Percentiles rank a stretch among this genome's conserved stretches.
Evolutionary conservation across 352 stramenopile species (phyloP).

Genomic region (Pythium chondricola): DNA sequence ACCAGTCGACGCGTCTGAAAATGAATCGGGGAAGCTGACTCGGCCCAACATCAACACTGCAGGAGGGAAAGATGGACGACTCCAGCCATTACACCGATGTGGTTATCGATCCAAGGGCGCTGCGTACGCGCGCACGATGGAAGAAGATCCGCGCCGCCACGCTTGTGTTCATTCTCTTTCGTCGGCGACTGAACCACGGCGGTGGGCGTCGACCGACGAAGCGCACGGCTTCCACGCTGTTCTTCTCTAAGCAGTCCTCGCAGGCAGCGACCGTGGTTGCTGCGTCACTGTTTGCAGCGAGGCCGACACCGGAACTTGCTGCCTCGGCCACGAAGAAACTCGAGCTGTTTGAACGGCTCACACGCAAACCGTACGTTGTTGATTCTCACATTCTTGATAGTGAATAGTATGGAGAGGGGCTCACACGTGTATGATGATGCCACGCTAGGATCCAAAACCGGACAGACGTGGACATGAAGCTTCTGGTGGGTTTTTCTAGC

Average conservation of each 20-base stretch:
- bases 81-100: not conserved
- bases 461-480: conserved; percentile 41
- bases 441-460: conserved; percentile 28
- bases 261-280: conserved; percentile 1
- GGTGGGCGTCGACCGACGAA: not conserved
- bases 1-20: too few relatives aligned
- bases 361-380: conserved; percentile 23
- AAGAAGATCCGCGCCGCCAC: conserved; percentile 26
- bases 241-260: conserved; percentile 7
- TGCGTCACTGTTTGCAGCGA: conserved; percentile 3
- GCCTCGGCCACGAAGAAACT: conserved; percentile 14
- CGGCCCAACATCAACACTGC: not conserved
- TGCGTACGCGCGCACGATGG: conserved; percentile 19
- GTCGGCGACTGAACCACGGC: conserved; percentile 7
- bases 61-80: too few relatives aligned
- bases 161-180: conserved; percentile 24
- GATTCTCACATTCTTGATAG: too few relatives aligned
- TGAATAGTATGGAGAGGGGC: too few relatives aligned
- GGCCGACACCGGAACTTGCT: not conserved
- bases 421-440: not conserved
- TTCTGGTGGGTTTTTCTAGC: conserved; percentile 22
- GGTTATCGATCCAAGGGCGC: not conserved
- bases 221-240: conserved; percentile 10
- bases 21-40: too few relatives aligned
- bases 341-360: conserved; percentile 22